Percentiles rank a stretch among this genome's conserved stretches.
phyloP scores from a whole-genome alignment of 2,329 filamentous ascomycete species.

The Diaporthe sp. region DNA sequence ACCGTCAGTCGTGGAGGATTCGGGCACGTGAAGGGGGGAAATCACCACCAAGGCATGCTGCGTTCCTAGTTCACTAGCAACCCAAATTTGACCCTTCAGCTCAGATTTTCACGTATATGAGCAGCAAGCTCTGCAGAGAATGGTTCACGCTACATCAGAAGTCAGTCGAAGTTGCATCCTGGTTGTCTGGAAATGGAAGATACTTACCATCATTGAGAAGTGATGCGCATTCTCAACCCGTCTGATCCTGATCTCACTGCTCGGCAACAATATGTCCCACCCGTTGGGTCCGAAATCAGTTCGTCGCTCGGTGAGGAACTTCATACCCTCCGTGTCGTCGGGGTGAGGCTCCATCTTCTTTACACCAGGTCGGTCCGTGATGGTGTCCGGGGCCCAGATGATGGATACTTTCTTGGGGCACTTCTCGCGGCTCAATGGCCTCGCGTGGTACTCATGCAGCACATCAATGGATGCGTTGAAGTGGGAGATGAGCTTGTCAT shows the following conservation, averaged over 20 bases:
- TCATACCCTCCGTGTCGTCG: conserved; percentile 24
- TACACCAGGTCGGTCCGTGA: conserved; percentile 14
- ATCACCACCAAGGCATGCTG: no score
- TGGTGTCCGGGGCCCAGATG: conserved; percentile 31
- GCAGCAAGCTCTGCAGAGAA: conserved; percentile 17
- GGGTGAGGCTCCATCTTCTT: conserved; percentile 22
- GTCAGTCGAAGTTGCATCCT: background rate
- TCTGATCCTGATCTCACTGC: background rate
- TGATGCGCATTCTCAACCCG: conserved; percentile 23
- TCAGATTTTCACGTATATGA: background rate
- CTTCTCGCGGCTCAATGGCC: background rate
- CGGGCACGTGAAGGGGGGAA: no score
- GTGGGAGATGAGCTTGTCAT: conserved; percentile 22
- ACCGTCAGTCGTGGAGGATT: no score
- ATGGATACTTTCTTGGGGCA: conserved; percentile 18
- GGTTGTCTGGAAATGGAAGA: accelerated
- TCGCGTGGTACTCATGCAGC: conserved; percentile 23
- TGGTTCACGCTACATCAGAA: background rate
- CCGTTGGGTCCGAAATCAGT: conserved; percentile 24
- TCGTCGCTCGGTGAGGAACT: conserved; percentile 25
- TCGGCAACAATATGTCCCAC: conserved; percentile 6
- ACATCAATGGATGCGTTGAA: conserved; percentile 27
- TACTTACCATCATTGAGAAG: conserved; percentile 31
- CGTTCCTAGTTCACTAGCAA: background rate
- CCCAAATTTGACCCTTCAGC: background rate